Base-by-base conservation (phyloP, 768 basidiomycete species). In the Tylopilus balloui region DNA sequence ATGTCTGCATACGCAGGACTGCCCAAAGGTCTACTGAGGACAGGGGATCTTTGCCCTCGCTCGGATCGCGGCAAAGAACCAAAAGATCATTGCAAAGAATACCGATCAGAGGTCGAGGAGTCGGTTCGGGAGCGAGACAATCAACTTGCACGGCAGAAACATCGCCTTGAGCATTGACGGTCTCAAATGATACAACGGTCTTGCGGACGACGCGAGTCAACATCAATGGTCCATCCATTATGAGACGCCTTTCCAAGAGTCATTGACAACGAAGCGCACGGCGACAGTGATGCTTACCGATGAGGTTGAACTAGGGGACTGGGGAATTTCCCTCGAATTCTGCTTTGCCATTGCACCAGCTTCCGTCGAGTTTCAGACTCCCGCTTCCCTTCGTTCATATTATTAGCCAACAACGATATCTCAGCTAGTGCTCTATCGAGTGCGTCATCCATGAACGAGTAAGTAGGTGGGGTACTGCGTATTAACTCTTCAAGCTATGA, bases 241-340 rank as follows among this genome's bases (percentile, higher is more conserved):
- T 87, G 29, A 99, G 80, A 50, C 89, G 87, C 29, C 94, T 92
- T 47, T 52, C 27, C 19, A 21, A 49, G 40, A 41, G 35, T 54
- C 53, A 54, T 54, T 37, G 27, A 27, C 47, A 21, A 42, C 25
- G 45, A 29, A 32, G 17, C 10, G n/a, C 21, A 49, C 19, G 31
- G 12, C 17, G 47, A 43, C 48, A 20, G 29, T 14, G 21, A 13
- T 27, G 58, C 78, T 63, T 61, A 91, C 88, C 91, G 83, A 71
- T 99, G 96, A 8, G 96, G 96, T 66, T 98, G 96, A 29, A 99
- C 96, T 31, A 99, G 74, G n/a, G 96, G 94, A 51, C 92, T 94
- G 8, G 92, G 93, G 67, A 96, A 97, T 63, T 82, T 88, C 17
- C 92, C 90, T 32, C 86, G 78, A 59, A 99, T 97, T 57, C 91